phyloP scores from a whole-genome alignment of 208 protist genomes.

The Trypanosoma conorhini region DNA sequence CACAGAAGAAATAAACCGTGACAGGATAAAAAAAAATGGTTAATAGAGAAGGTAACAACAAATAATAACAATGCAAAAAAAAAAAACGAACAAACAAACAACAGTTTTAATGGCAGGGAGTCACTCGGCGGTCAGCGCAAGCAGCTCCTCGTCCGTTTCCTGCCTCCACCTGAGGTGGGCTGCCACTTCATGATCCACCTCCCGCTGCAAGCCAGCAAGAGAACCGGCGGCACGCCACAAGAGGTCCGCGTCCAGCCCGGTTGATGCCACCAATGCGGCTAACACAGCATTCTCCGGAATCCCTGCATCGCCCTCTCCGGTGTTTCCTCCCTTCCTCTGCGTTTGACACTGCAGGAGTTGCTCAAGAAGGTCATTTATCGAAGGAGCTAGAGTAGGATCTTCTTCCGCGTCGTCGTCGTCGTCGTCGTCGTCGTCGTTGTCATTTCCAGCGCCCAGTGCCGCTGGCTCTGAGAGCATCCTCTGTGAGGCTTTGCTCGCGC shows the following conservation, averaged over 20 bases:
- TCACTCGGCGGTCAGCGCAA: constrained; percentile 2
- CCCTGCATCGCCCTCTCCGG: not conserved
- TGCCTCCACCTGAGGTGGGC: constrained; percentile 13
- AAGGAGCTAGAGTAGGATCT: not conserved
- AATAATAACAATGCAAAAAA: constrained; percentile 5
- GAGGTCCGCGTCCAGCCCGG: constrained; percentile 9
- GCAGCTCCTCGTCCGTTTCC: constrained; percentile 17
- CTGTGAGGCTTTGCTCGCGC: not conserved
- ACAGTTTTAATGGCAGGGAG: constrained; percentile 1
- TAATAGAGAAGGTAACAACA: not conserved
- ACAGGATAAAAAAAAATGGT: not conserved
- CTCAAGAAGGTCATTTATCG: constrained; percentile 6
- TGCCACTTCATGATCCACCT: constrained; percentile 3
- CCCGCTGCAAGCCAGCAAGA: not conserved
- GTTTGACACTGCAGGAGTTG: constrained; percentile 6
- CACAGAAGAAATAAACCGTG: not conserved
- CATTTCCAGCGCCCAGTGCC: not conserved
- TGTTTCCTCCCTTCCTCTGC: not conserved
- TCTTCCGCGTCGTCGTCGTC: not conserved
- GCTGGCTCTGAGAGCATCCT: not conserved
- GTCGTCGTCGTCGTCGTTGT: not conserved
- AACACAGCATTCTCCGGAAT: not conserved
- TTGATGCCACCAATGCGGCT: not conserved
- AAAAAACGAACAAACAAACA: constrained; percentile 13
- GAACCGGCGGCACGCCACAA: constrained; percentile 6